Evolutionary conservation across 352 stramenopile species (phyloP).

Genomic region (Globisporangium mamillatum): DNA sequence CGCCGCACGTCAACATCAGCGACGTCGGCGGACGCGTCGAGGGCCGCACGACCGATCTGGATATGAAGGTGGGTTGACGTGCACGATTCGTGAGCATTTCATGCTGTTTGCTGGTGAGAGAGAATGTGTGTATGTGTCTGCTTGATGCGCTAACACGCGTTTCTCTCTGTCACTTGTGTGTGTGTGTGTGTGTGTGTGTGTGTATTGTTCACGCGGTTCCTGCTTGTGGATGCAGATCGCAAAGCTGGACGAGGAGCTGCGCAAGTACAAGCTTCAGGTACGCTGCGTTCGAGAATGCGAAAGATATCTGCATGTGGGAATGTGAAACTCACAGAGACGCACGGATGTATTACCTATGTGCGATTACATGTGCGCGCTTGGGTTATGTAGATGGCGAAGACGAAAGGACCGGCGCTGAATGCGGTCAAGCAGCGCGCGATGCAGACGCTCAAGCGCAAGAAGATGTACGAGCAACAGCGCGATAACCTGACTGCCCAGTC

Average conservation of each 20-base stretch:
- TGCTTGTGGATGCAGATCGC: slow-evolving; percentile 43
- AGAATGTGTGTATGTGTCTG: not conserved
- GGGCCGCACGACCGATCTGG: slow-evolving; percentile 66
- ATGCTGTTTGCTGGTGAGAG: not conserved
- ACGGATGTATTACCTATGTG: not conserved
- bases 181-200: not conserved
- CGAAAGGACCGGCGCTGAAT: slow-evolving; percentile 60
- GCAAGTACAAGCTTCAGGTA: slow-evolving; percentile 77
- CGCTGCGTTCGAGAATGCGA: not conserved
- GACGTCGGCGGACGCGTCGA: slow-evolving; percentile 80
- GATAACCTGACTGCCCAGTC: slow-evolving; percentile 79
- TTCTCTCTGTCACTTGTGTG: no score
- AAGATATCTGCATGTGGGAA: not conserved
- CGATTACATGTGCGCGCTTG: not conserved
- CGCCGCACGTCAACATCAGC: slow-evolving; percentile 64
- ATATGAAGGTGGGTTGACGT: slow-evolving; percentile 63
- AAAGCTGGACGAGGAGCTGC: slow-evolving; percentile 78
- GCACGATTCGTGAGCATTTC: not conserved
- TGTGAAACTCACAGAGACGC: not conserved
- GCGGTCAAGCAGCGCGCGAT: slow-evolving; percentile 81
- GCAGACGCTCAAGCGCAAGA: slow-evolving; percentile 87
- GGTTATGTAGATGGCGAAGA: slow-evolving; percentile 65
- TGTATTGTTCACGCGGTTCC: not conserved
- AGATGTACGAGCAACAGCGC: slow-evolving; percentile 85
- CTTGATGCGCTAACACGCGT: no score